Percentiles rank a stretch among this genome's conserved stretches.
These are phyloP conservation scores for Ceratonia siliqua DNA, from an alignment of 306 rosid genomes.

Conservation along the genomic window DNA sequence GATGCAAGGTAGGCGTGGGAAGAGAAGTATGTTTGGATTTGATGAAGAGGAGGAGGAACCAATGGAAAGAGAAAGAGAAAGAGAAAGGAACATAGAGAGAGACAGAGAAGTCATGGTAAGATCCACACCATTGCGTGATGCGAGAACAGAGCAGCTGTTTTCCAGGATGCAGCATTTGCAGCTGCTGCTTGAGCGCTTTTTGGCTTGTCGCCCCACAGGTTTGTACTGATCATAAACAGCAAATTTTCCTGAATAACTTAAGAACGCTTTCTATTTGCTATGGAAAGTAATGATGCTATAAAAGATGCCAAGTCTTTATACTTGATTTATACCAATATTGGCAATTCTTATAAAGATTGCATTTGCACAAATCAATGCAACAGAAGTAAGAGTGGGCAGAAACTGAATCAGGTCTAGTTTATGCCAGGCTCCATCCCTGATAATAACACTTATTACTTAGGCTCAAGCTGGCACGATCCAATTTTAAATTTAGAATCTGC, in stretches of 20 bases:
- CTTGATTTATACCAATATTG: too few species aligned
- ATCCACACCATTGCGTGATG: slow-evolving; percentile 54
- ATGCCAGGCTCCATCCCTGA: too few species aligned
- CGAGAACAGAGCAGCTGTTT: slow-evolving; percentile 58
- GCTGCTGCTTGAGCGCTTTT: slow-evolving; percentile 73
- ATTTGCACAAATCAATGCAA: too few species aligned
- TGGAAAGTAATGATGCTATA: neutral
- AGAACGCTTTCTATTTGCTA: neutral
- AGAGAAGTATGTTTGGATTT: slow-evolving; percentile 46
- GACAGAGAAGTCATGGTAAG: slow-evolving; percentile 19
- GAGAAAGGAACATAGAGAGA: neutral
- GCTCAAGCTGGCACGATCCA: too few species aligned
- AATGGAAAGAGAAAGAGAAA: neutral
- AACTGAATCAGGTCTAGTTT: too few species aligned
- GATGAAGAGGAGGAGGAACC: slow-evolving; percentile 51
- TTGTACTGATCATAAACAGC: neutral
- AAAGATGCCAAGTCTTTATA: too few species aligned
- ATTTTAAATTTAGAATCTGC: too few species aligned
- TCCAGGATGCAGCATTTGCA: slow-evolving; percentile 80
- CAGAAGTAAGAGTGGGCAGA: too few species aligned
- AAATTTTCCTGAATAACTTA: neutral
- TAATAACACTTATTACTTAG: too few species aligned
- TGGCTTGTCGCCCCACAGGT: slow-evolving; percentile 96
- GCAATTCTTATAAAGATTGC: too few species aligned
- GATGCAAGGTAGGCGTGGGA: slow-evolving; percentile 77